Conservation (phyloP, 2,329 filamentous ascomycete genomes). For the Scopulariopsis brevicaulis region DNA sequence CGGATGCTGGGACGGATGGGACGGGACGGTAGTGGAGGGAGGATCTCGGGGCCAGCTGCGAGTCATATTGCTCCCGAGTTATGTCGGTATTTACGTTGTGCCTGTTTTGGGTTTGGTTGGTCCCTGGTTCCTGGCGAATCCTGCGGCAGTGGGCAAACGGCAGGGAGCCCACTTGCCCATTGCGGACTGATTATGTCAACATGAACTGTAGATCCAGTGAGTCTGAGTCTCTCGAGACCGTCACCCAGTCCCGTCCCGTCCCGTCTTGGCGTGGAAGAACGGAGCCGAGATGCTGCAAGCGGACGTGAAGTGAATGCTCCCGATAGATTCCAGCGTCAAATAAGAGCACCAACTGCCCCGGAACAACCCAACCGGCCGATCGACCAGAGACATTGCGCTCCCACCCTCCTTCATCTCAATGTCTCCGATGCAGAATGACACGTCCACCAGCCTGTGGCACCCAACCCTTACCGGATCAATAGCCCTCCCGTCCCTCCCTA, state of each 20-base stretch:
- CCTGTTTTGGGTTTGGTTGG: neutral
- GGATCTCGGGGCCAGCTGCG: neutral
- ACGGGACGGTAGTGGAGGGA: neutral
- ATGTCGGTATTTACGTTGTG: neutral
- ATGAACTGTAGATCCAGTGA: too few species aligned
- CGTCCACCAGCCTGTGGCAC: neutral
- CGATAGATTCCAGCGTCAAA: too few species aligned
- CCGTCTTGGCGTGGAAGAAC: too few species aligned
- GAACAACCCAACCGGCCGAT: too few species aligned
- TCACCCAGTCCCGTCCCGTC: too few species aligned
- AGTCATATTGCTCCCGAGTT: neutral
- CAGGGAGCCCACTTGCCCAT: too few species aligned
- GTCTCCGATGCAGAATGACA: neutral
- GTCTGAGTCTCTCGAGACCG: too few species aligned
- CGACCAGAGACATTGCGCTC: too few species aligned
- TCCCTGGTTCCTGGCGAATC: neutral
- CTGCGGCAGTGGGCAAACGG: neutral
- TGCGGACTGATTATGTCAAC: too few species aligned
- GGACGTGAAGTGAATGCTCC: too few species aligned
- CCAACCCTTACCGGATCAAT: neutral
- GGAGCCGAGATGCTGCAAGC: too few species aligned
- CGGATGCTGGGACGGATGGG: neutral
- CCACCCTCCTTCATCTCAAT: neutral
- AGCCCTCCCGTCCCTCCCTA: neutral
- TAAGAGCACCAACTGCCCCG: too few species aligned